phyloP scores from a whole-genome alignment of 1,284 basidiomycete species.

The Xerocomus nothofagi region DNA sequence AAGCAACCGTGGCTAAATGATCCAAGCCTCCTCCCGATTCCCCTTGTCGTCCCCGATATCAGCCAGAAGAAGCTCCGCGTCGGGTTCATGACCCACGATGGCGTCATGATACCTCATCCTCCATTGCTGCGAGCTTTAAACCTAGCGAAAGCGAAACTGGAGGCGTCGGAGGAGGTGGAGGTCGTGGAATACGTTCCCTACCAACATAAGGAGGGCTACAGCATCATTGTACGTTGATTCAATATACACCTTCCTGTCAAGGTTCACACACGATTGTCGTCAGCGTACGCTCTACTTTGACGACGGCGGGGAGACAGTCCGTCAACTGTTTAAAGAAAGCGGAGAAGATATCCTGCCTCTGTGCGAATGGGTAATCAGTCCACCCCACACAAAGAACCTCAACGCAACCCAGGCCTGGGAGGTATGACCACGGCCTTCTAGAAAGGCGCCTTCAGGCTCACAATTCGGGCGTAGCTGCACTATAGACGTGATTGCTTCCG shows the following conservation, averaged over 20 bases:
- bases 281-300: constrained; percentile 28
- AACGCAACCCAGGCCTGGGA: constrained; percentile 32
- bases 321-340: constrained; percentile 22
- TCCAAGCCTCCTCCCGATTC: constrained; percentile 40
- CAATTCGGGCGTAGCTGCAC: constrained; percentile 22
- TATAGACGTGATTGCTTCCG: constrained; percentile 28
- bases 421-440: constrained; percentile 17
- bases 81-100: constrained; percentile 49
- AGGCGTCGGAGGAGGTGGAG: constrained; percentile 40
- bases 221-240: constrained; percentile 32
- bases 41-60: constrained; percentile 33
- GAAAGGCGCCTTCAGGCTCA: not conserved
- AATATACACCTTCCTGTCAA: not conserved
- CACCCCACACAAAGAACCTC: constrained; percentile 27
- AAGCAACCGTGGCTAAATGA: constrained; percentile 45
- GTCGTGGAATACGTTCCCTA: constrained; percentile 43
- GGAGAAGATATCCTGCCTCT: constrained; percentile 36
- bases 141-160: constrained; percentile 38
- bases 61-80: constrained; percentile 39
- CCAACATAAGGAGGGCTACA: constrained; percentile 37
- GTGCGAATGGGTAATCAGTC: constrained; percentile 33
- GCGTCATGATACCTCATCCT: constrained; percentile 45
- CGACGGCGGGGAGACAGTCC: constrained; percentile 27
- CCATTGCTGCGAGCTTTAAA: constrained; percentile 44
- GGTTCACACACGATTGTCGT: not conserved